Evolutionary conservation across 1,284 basidiomycete species (phyloP).

Genomic region (Xerocomus subilludens): DNA sequence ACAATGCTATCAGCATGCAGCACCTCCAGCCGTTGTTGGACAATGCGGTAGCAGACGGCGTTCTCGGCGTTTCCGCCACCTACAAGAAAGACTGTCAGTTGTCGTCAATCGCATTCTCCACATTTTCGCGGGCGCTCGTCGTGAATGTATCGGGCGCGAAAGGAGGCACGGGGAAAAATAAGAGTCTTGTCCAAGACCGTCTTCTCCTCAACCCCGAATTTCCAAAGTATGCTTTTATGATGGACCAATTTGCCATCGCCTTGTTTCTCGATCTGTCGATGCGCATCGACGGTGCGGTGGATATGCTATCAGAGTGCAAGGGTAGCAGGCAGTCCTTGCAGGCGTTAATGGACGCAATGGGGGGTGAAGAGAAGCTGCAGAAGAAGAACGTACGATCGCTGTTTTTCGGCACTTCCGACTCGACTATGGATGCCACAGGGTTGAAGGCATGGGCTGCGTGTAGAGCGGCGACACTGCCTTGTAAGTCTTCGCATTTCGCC

Average conservation of each 20-base stretch:
- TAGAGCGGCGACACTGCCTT: slow-evolving; percentile 45
- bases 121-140: slow-evolving; percentile 50
- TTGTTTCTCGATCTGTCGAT: slow-evolving; percentile 58
- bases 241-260: slow-evolving; percentile 59
- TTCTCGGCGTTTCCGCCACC: slow-evolving; percentile 56
- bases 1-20: slow-evolving; percentile 39
- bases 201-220: slow-evolving; percentile 50
- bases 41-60: slow-evolving; percentile 29
- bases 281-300: slow-evolving; percentile 57
- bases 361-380: slow-evolving; percentile 50
- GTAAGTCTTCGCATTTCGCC: slow-evolving; percentile 35
- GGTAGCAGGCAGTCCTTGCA: slow-evolving; percentile 51
- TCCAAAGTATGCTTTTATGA: slow-evolving; percentile 58
- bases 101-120: slow-evolving; percentile 55
- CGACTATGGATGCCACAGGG: slow-evolving; percentile 42
- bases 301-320: slow-evolving; percentile 56
- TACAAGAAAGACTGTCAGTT: slow-evolving; percentile 54
- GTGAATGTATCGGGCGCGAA: slow-evolving; percentile 42
- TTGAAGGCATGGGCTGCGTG: slow-evolving; percentile 61
- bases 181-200: slow-evolving; percentile 44
- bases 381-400: slow-evolving; percentile 48
- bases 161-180: slow-evolving; percentile 41
- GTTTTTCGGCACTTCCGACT: too few relatives aligned
- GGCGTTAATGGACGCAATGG: slow-evolving; percentile 57
- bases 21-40: slow-evolving; percentile 48